These are phyloP conservation scores for Pseudonectria foliicola DNA, from an alignment of 2,329 filamentous ascomycete genomes.

Conservation along the genomic window DNA sequence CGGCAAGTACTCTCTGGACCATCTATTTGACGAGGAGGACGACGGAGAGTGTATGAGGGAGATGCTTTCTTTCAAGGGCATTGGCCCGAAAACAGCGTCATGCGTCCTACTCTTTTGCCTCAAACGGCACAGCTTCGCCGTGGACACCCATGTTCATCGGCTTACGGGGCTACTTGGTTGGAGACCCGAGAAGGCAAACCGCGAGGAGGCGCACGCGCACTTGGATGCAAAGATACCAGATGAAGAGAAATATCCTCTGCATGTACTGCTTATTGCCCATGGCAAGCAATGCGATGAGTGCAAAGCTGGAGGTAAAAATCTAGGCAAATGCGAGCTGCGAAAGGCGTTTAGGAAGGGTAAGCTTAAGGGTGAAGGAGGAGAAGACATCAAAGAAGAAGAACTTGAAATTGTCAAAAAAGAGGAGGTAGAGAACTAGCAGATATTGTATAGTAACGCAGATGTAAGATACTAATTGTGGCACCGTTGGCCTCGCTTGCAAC, in stretches of 20 bases:
- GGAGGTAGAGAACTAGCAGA: not conserved
- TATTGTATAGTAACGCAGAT: too few relatives aligned
- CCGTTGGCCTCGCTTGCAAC: too few relatives aligned
- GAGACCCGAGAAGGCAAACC: slow-evolving; percentile 32
- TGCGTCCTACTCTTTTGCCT: slow-evolving; percentile 48
- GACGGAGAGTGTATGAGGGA: slow-evolving; percentile 41
- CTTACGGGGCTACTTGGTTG: slow-evolving; percentile 43
- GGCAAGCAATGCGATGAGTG: slow-evolving; percentile 40
- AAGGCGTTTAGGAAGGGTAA: slow-evolving; percentile 28
- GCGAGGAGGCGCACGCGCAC: slow-evolving; percentile 43
- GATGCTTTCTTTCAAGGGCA: slow-evolving; percentile 42
- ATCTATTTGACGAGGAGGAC: slow-evolving; percentile 35
- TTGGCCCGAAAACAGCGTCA: slow-evolving; percentile 48
- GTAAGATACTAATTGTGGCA: too few relatives aligned
- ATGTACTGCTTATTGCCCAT: slow-evolving; percentile 42
- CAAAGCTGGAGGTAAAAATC: slow-evolving; percentile 34
- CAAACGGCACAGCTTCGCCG: slow-evolving; percentile 40
- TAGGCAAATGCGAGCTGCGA: slow-evolving; percentile 34
- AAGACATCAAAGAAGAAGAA: slow-evolving; percentile 1
- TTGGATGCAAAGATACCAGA: slow-evolving; percentile 41
- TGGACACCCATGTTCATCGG: slow-evolving; percentile 47
- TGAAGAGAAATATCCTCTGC: slow-evolving; percentile 42
- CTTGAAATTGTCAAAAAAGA: not conserved
- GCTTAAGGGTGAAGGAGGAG: slow-evolving; percentile 1
- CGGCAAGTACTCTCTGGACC: slow-evolving; percentile 40